A percentile compares a stretch with the other conserved stretches of the same genome.
Evolutionary conservation across 106 monocot genomes (phyloP).

Genomic region (Dendrobium nobile): DNA sequence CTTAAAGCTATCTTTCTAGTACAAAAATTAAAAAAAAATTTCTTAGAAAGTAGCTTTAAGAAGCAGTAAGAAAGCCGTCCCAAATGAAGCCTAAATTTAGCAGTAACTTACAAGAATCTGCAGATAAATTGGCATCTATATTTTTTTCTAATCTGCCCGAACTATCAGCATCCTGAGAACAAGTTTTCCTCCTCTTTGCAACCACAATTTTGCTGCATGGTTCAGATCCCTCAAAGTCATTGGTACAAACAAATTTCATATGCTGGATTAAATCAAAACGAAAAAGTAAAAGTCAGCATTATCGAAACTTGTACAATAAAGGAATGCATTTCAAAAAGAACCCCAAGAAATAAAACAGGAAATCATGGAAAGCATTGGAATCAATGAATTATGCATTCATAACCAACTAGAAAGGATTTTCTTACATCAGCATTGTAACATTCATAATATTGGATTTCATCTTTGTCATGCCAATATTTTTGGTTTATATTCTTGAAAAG

Average conservation of each 20-base stretch:
- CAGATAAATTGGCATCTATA: constrained; percentile 5
- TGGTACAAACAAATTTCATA: constrained; percentile 13
- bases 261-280: constrained; percentile 32
- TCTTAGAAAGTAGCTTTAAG: too few species aligned
- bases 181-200: constrained; percentile 66
- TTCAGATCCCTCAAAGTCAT: constrained; percentile 9
- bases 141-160: constrained; percentile 10
- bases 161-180: constrained; percentile 17
- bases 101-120: constrained; percentile 29
- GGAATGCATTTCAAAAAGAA: not conserved
- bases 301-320: not conserved
- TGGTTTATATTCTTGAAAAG: not conserved
- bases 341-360: not conserved
- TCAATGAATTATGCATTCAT: not conserved
- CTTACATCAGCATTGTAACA: not conserved
- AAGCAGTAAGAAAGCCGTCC: too few species aligned
- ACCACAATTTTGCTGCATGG: constrained; percentile 16
- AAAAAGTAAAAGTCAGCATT: not conserved
- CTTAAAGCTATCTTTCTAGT: too few species aligned
- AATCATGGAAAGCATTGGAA: not conserved
- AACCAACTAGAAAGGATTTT: not conserved
- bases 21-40: too few species aligned
- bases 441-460: not conserved
- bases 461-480: not conserved
- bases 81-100: not conserved